phyloP scores from a whole-genome alignment of 768 basidiomycete species.

The Leucocoprinus birnbaumii region DNA sequence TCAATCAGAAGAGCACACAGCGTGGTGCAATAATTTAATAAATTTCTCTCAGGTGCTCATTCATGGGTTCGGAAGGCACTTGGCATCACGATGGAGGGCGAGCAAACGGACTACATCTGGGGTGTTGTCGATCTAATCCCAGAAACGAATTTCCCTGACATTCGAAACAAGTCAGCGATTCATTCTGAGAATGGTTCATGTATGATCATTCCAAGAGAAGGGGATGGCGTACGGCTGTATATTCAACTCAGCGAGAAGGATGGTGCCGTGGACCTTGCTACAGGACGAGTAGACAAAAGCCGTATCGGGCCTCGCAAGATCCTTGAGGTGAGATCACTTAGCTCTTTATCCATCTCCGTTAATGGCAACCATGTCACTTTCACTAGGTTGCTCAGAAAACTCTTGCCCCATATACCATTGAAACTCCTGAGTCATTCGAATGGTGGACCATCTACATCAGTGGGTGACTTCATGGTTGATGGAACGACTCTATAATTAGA shows the following conservation, averaged over 20 bases:
- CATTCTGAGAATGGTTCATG: slow-evolving; percentile 68
- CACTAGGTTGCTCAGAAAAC: slow-evolving; percentile 52
- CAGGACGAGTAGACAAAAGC: slow-evolving; percentile 52
- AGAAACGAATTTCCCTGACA: slow-evolving; percentile 77
- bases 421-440: slow-evolving; percentile 45
- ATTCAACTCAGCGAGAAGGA: slow-evolving; percentile 58
- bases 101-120: slow-evolving; percentile 78
- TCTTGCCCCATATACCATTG: slow-evolving; percentile 53
- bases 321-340: slow-evolving; percentile 40
- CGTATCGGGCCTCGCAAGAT: slow-evolving; percentile 48
- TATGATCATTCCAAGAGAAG: slow-evolving; percentile 75
- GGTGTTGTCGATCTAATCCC: slow-evolving; percentile 74
- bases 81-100: slow-evolving; percentile 71
- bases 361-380: not conserved
- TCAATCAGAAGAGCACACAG: not conserved
- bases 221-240: slow-evolving; percentile 66
- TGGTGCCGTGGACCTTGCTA: slow-evolving; percentile 34
- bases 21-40: not conserved
- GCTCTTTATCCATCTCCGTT: not conserved
- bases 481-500: not conserved
- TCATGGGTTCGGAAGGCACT: slow-evolving; percentile 77
- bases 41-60: slow-evolving; percentile 49
- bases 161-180: slow-evolving; percentile 60
- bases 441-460: slow-evolving; percentile 79
- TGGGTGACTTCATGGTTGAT: slow-evolving; percentile 25